A percentile compares a stretch with the other conserved stretches of the same genome.
Conservation (phyloP, 139 green algal species). For the Pseudopediastrum boryanum region DNA sequence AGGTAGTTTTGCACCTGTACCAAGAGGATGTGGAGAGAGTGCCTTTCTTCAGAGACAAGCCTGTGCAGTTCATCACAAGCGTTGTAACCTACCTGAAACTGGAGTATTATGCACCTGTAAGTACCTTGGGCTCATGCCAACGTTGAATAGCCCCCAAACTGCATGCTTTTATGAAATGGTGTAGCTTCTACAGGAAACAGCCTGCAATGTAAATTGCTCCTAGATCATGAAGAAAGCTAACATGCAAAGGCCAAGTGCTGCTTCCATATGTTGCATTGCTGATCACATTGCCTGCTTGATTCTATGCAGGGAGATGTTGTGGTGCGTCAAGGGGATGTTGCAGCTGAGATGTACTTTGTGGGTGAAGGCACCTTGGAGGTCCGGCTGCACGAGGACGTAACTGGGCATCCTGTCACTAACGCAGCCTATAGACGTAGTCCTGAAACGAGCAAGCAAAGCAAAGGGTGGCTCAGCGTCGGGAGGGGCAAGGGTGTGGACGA, state of each 20-base stretch:
- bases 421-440: conserved; percentile 1
- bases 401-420: background rate
- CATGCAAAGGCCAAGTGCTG: too few relatives aligned
- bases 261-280: too few relatives aligned
- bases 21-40: conserved; percentile 37
- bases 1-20: conserved; percentile 39
- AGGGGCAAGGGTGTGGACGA: too few relatives aligned
- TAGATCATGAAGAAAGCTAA: too few relatives aligned
- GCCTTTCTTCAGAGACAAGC: conserved; percentile 55
- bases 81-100: conserved; percentile 53
- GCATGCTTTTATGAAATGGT: background rate
- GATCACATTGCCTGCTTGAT: too few relatives aligned
- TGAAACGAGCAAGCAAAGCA: background rate
- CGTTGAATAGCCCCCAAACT: background rate
- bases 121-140: background rate
- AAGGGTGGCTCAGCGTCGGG: too few relatives aligned
- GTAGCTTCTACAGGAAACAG: too few relatives aligned
- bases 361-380: conserved; percentile 46
- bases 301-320: conserved; percentile 48
- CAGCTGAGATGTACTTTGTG: conserved; percentile 64
- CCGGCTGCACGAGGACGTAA: conserved; percentile 28
- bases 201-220: too few relatives aligned
- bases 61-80: conserved; percentile 55
- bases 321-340: conserved; percentile 53
- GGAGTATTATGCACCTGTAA: conserved; percentile 59